A percentile compares a stretch with the other conserved stretches of the same genome.
phyloP scores from a whole-genome alignment of 345 rosid species.

The Citrus cavaleriei region DNA sequence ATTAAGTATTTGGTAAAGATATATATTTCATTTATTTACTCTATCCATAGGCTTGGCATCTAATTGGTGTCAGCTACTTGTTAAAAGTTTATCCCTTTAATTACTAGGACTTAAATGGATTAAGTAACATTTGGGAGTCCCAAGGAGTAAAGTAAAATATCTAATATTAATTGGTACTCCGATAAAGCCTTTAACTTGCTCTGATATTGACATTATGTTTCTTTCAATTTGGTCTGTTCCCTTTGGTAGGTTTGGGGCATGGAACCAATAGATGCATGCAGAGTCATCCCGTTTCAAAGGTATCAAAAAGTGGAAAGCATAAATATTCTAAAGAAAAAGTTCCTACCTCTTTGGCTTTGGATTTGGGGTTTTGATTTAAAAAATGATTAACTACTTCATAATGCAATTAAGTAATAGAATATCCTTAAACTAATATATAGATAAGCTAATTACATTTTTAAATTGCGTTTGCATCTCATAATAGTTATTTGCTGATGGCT shows the following conservation, averaged over 20 bases:
- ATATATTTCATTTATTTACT: background rate
- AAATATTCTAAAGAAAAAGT: constrained; percentile 18
- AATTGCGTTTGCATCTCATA: too few relatives aligned
- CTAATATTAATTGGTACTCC: background rate
- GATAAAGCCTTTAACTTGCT: background rate
- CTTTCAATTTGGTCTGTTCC: constrained; percentile 14
- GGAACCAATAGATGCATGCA: constrained; percentile 20
- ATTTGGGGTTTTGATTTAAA: background rate
- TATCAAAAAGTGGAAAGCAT: constrained; percentile 2
- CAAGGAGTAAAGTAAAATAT: background rate
- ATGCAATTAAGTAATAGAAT: background rate
- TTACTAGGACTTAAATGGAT: background rate
- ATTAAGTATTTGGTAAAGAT: background rate
- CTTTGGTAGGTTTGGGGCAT: constrained; percentile 4
- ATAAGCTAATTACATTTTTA: background rate
- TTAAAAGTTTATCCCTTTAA: constrained; percentile 4
- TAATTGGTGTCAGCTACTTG: constrained; percentile 13
- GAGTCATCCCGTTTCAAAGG: constrained; percentile 5
- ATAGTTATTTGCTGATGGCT: background rate
- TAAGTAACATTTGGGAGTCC: constrained; percentile 2
- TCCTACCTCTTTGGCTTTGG: constrained; percentile 16
- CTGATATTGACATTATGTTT: constrained; percentile 10
- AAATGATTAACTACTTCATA: background rate
- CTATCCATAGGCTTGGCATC: background rate
- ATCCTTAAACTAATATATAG: background rate